Percentiles rank a stretch among this genome's conserved stretches.
Conservation (phyloP, 441 rosid genomes). For the Croton laevigatus region DNA sequence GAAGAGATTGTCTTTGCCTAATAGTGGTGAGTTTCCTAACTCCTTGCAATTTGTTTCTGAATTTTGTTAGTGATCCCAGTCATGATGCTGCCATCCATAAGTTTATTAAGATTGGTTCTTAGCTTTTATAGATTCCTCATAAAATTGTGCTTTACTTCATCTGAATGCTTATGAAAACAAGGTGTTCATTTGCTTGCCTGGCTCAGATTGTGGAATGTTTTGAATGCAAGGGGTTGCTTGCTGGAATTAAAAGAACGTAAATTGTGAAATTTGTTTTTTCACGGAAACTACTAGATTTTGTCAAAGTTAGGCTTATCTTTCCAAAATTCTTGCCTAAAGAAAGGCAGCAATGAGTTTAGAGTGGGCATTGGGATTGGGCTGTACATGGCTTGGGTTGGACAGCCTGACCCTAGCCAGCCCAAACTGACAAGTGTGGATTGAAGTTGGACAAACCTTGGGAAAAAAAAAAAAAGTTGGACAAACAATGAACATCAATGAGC, state of each 20-base stretch:
- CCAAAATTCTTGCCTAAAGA: background rate
- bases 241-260: background rate
- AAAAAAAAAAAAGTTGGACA: too few relatives aligned
- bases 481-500: too few relatives aligned
- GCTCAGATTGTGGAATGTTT: background rate
- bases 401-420: too few relatives aligned
- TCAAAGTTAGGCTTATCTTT: background rate
- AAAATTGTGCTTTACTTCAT: background rate
- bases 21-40: slow-evolving; percentile 47
- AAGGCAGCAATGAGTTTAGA: too few relatives aligned
- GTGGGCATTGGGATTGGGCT: too few relatives aligned
- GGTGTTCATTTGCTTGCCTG: background rate
- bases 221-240: background rate
- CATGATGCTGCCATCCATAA: background rate
- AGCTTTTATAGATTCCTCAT: background rate
- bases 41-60: background rate
- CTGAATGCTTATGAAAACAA: background rate
- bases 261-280: background rate
- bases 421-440: too few relatives aligned
- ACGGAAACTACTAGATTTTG: background rate
- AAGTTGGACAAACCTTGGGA: too few relatives aligned
- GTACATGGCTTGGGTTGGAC: too few relatives aligned
- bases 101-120: background rate
- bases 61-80: background rate
- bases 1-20: slow-evolving; percentile 83